Percentiles rank a stretch among this genome's conserved stretches.
These are phyloP conservation scores for Paraphoma sp. DNA, from an alignment of 2,329 filamentous ascomycete species.

Conservation along the genomic window DNA sequence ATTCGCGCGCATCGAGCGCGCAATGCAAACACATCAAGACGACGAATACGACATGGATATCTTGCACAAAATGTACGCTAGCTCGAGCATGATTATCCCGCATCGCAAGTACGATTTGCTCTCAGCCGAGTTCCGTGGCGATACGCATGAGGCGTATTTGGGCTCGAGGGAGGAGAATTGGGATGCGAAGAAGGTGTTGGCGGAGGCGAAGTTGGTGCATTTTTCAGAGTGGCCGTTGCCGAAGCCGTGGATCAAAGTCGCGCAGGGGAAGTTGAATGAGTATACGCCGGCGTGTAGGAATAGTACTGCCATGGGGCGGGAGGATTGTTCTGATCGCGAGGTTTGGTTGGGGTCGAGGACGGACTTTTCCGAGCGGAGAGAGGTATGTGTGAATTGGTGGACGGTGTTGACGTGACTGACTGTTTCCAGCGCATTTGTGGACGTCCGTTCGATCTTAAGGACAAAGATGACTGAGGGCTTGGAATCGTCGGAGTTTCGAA, in stretches of 20 bases:
- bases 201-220: slow-evolving; percentile 68
- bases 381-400: too few relatives aligned
- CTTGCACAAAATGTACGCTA: slow-evolving; percentile 63
- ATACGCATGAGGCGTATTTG: slow-evolving; percentile 57
- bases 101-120: slow-evolving; percentile 65
- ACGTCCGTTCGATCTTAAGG: too few relatives aligned
- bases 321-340: not conserved
- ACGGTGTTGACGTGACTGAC: too few relatives aligned
- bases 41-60: slow-evolving; percentile 66
- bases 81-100: slow-evolving; percentile 64
- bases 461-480: too few relatives aligned
- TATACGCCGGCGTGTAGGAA: not conserved
- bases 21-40: slow-evolving; percentile 6
- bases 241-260: slow-evolving; percentile 58
- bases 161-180: slow-evolving; percentile 55
- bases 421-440: too few relatives aligned
- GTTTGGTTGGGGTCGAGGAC: not conserved
- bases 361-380: too few relatives aligned
- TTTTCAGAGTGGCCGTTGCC: slow-evolving; percentile 73
- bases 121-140: slow-evolving; percentile 47
- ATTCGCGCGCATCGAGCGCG: slow-evolving; percentile 42
- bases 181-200: slow-evolving; percentile 60
- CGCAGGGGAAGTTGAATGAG: not conserved
- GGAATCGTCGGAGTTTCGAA: too few relatives aligned
- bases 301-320: not conserved